phyloP scores from a whole-genome alignment of 2,329 filamentous ascomycete genomes.

The Leptographium lundbergii region DNA sequence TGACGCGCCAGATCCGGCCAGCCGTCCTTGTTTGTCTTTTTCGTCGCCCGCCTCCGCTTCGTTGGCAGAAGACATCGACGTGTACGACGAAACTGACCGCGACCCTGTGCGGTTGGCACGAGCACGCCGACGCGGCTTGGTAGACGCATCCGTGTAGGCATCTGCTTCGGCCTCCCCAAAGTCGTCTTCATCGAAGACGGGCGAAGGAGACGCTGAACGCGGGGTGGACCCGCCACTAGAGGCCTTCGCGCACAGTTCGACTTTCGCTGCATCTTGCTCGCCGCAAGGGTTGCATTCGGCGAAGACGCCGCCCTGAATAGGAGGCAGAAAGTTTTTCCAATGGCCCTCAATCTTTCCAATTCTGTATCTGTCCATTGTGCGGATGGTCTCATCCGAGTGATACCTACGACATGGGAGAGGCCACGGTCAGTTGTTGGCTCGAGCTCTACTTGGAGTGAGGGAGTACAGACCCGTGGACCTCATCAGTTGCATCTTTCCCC shows the following conservation, averaged over 20 bases:
- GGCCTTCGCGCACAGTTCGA: conserved; percentile 16
- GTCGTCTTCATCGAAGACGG: conserved; percentile 31
- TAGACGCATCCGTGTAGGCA: not conserved
- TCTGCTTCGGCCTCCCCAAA: conserved; percentile 6
- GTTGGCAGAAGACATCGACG: conserved; percentile 34
- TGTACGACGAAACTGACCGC: conserved; percentile 42
- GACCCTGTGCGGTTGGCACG: not conserved
- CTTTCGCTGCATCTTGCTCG: not conserved
- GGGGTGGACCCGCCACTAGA: conserved; percentile 10
- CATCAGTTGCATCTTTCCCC: conserved; percentile 85
- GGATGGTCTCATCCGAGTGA: conserved; percentile 65
- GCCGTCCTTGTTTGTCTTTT: not conserved
- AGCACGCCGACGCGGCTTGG: not conserved
- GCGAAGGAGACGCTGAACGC: conserved; percentile 28
- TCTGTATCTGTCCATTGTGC: conserved; percentile 68
- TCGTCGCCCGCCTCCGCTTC: conserved; percentile 25
- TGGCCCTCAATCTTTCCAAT: conserved; percentile 69
- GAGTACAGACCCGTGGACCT: conserved; percentile 67
- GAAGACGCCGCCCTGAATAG: conserved; percentile 81
- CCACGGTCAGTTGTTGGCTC: too few species aligned
- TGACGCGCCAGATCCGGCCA: not conserved
- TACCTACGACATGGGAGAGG: conserved; percentile 38
- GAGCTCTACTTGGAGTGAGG: not conserved
- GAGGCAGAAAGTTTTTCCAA: conserved; percentile 83
- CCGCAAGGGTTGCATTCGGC: conserved; percentile 38